phyloP scores from a whole-genome alignment of 305 asterid genomes.

The Rubia balearica region DNA sequence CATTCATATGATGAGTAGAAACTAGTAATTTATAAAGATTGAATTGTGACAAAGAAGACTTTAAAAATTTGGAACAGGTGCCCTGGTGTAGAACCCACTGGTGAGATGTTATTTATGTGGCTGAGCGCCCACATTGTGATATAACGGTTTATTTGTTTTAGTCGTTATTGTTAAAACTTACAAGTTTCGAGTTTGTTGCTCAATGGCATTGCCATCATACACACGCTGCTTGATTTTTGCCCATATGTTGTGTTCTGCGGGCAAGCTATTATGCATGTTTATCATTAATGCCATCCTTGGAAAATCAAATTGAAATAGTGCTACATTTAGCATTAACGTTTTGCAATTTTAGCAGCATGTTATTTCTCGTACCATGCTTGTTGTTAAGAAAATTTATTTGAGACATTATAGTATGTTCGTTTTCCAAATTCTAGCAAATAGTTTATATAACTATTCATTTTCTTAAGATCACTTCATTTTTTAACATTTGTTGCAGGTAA shows the following conservation, averaged over 20 bases:
- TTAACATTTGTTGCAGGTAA: constrained; percentile 38
- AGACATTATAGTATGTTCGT: not conserved
- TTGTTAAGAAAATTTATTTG: not conserved
- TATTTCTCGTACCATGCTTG: not conserved
- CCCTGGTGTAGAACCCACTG: not conserved
- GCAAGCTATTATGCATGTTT: not conserved
- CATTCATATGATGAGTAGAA: not conserved
- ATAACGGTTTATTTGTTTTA: not conserved
- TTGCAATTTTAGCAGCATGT: not conserved
- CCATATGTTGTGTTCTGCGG: not conserved
- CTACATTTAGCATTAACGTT: not conserved
- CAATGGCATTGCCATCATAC: not conserved
- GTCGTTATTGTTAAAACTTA: not conserved
- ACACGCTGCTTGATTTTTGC: not conserved
- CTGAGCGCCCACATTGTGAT: not conserved
- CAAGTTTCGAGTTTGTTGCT: not conserved
- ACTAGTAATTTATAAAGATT: not conserved
- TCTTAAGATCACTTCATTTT: constrained; percentile 8
- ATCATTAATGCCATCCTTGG: not conserved
- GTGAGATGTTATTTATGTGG: not conserved
- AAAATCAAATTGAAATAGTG: not conserved
- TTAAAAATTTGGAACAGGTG: not conserved
- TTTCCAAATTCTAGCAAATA: not conserved
- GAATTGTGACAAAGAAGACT: not conserved
- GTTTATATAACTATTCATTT: constrained; percentile 2